Conservation (phyloP, 2,329 filamentous ascomycete genomes). For the Ophiostoma tasmaniense region DNA sequence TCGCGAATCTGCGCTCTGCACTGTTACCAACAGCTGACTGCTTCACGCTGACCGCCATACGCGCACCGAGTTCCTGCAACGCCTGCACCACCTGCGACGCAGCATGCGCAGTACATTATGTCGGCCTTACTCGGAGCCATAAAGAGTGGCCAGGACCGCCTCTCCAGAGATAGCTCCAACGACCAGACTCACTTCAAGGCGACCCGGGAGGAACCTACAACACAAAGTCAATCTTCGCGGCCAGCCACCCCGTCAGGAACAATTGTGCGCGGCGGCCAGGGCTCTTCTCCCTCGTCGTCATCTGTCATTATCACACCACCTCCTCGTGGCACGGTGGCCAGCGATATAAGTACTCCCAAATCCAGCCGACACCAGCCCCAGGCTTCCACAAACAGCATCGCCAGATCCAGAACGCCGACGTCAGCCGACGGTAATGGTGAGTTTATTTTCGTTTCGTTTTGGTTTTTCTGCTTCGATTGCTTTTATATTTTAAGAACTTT, state of each 20-base stretch:
- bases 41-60: not conserved
- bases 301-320: slow-evolving; percentile 2
- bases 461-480: not conserved
- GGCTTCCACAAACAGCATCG: not conserved
- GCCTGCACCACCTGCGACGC: not conserved
- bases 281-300: not conserved
- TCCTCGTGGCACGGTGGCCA: not conserved
- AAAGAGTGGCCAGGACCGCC: slow-evolving; percentile 19
- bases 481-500: not conserved
- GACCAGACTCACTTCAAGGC: slow-evolving; percentile 3
- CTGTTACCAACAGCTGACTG: not conserved
- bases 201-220: not conserved
- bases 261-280: not conserved
- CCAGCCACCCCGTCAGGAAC: not conserved
- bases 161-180: not conserved
- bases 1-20: not conserved
- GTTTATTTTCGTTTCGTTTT: not conserved
- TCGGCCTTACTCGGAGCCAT: slow-evolving; percentile 18
- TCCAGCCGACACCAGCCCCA: not conserved
- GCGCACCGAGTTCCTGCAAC: not conserved
- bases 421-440: slow-evolving; percentile 13
- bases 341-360: not conserved
- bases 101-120: slow-evolving; percentile 15
- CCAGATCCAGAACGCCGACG: slow-evolving; percentile 12
- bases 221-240: not conserved